Evolutionary conservation across 2,329 filamentous ascomycete species (phyloP), one percentile per base, ranked within the genome.

Genomic region (Fusarium equiseti): DNA sequence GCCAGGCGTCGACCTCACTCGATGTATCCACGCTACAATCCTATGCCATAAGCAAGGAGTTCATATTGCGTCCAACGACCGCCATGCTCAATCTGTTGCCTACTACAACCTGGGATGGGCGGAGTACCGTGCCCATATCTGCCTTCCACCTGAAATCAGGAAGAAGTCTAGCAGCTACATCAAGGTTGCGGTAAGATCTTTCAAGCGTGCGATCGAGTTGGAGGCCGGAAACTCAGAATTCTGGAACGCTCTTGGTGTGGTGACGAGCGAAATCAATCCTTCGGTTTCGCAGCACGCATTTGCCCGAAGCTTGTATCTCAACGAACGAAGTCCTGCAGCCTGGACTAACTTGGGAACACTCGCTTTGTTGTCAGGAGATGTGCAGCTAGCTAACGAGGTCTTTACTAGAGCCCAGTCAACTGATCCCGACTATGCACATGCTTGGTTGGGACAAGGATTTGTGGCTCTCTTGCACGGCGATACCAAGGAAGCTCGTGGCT

Each of bases 31-130:
- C 66, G 89, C 91, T 16, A 88, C 92, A 0, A 92, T 98, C 29
- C 83, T 98, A 20, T 92, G 93, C 8, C 93, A 97, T 79, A 99
- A 98, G 79, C 89, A 93, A 69, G 94, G 94, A 10, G 90, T 98
- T 16, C 83, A 92, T 72, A 87, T 90, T 42, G 91, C 91, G 18
- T 83, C 89, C 1, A 84, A 90, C 63, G 95, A 99, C 76, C 79
- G 89, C 10, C 93, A 98, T 78, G 95, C 95, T 6, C 95, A 97
- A 80, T 93, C 96, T 2, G 93, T 98, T n/a, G 93, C 95, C 0
- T 96, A 95, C 87, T 99, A 97, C 81, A 99, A 99, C 76, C 84
- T 99, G 20, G 96, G 96, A 44, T 98, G 95, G 93, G 92, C 93
- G 2, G 96, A 99, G 79, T 90, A 96, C 77, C 89, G 91, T 46